Conservation (phyloP, 768 basidiomycete genomes). For the Naganishia randhawae region DNA sequence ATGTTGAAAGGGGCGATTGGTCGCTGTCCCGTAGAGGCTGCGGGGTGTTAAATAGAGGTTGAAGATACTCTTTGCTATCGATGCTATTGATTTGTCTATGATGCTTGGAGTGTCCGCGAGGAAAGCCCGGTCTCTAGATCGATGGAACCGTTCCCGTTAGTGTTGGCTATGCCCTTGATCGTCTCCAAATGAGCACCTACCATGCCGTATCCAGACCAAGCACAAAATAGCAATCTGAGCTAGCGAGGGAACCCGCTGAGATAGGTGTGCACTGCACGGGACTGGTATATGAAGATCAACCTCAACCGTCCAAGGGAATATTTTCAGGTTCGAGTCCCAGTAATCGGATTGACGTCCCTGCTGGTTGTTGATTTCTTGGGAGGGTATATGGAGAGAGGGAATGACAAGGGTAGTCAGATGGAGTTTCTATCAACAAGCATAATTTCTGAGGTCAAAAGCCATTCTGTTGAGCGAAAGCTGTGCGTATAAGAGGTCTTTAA, state of each 20-base stretch:
- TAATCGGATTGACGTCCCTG: too few relatives aligned
- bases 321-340: too few relatives aligned
- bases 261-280: too few relatives aligned
- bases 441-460: too few relatives aligned
- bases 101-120: not conserved
- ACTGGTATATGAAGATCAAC: too few relatives aligned
- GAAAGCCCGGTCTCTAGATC: not conserved
- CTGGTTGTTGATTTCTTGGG: too few relatives aligned
- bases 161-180: not conserved
- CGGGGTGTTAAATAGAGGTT: not conserved
- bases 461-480: too few relatives aligned
- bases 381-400: too few relatives aligned
- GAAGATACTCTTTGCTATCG: conserved; percentile 4
- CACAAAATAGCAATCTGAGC: not conserved
- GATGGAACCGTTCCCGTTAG: not conserved
- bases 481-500: too few relatives aligned
- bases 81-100: not conserved
- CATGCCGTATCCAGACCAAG: not conserved
- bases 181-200: not conserved
- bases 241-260: not conserved
- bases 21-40: not conserved
- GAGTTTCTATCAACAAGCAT: too few relatives aligned
- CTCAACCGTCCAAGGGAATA: too few relatives aligned
- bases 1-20: not conserved
- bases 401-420: too few relatives aligned